phyloP scores from a whole-genome alignment of 164 flowering plant genomes.

The Aristolochia californica region DNA sequence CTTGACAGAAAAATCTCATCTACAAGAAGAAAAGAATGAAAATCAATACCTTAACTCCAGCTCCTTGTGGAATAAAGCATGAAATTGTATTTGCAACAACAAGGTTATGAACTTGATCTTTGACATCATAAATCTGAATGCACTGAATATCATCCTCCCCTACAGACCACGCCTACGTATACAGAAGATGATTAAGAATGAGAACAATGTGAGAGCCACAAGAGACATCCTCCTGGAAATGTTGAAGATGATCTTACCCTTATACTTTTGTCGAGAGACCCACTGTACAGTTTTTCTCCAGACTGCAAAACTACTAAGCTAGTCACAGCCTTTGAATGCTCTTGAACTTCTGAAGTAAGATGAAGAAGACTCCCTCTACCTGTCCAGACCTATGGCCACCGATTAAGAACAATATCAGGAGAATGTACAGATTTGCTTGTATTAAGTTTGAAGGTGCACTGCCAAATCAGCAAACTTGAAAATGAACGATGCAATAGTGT shows the following conservation, averaged over 20 bases:
- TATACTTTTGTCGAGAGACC: conserved; percentile 59
- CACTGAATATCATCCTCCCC: conserved; percentile 38
- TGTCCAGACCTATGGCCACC: conserved; percentile 48
- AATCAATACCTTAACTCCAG: conserved; percentile 61
- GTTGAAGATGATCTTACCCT: conserved; percentile 29
- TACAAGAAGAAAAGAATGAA: background rate
- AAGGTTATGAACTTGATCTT: conserved; percentile 56
- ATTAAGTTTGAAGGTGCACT: background rate
- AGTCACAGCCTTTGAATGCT: conserved; percentile 66
- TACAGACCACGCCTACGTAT: conserved; percentile 56
- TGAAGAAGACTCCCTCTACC: conserved; percentile 42
- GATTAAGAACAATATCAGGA: conserved; percentile 2
- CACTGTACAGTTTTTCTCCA: conserved; percentile 56
- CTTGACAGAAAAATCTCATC: background rate
- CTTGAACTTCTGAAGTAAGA: conserved; percentile 51
- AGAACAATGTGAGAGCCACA: background rate
- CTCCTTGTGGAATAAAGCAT: conserved; percentile 71
- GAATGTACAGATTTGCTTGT: background rate
- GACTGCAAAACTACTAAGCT: conserved; percentile 44
- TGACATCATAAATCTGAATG: conserved; percentile 57
- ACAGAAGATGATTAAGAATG: background rate
- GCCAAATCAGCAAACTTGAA: background rate
- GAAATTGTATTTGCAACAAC: conserved; percentile 50
- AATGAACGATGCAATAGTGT: background rate
- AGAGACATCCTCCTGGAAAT: background rate